Percentiles rank a stretch among this genome's conserved stretches.
These are phyloP conservation scores for Trichoderma atrobrunneum DNA, from an alignment of 2,329 filamentous ascomycete species.

Conservation along the genomic window DNA sequence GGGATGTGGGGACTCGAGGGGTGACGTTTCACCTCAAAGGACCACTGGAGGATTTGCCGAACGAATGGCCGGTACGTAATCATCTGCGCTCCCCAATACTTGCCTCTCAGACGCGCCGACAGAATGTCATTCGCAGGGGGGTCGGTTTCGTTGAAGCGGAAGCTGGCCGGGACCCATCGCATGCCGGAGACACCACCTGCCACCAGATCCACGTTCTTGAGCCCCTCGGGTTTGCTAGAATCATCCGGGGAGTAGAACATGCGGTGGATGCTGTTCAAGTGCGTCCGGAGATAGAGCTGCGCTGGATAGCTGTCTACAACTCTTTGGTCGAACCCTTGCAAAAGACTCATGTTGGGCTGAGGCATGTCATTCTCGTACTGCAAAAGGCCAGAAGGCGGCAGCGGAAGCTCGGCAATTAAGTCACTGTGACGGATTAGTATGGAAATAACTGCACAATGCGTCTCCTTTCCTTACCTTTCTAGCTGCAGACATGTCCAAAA, in stretches of 20 bases:
- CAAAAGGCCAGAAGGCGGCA: conserved; percentile 60
- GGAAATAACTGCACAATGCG: background rate
- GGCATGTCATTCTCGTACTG: conserved; percentile 63
- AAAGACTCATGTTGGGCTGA: conserved; percentile 56
- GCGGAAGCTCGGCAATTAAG: conserved; percentile 79
- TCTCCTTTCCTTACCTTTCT: conserved; percentile 61
- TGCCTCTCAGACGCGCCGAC: conserved; percentile 78
- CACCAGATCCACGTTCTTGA: conserved; percentile 47
- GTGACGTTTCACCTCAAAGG: conserved; percentile 37
- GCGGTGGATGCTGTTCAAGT: conserved; percentile 61
- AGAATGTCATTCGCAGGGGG: conserved; percentile 74
- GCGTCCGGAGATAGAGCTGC: conserved; percentile 62
- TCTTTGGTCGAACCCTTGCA: conserved; percentile 42
- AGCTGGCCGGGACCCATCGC: conserved; percentile 48
- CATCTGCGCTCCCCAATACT: conserved; percentile 90
- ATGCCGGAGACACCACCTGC: conserved; percentile 42
- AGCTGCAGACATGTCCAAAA: conserved; percentile 95
- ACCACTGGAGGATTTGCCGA: conserved; percentile 53
- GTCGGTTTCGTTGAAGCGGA: conserved; percentile 63
- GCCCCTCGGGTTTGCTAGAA: conserved; percentile 34
- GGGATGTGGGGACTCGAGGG: conserved; percentile 35
- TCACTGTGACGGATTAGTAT: conserved; percentile 56
- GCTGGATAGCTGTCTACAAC: conserved; percentile 60
- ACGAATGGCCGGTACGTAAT: conserved; percentile 83
- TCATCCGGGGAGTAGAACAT: conserved; percentile 51